Percentiles rank a stretch among this genome's conserved stretches.
These are phyloP conservation scores for Ceratocystis huliohia DNA, from an alignment of 2,329 filamentous ascomycete species.

Conservation along the genomic window DNA sequence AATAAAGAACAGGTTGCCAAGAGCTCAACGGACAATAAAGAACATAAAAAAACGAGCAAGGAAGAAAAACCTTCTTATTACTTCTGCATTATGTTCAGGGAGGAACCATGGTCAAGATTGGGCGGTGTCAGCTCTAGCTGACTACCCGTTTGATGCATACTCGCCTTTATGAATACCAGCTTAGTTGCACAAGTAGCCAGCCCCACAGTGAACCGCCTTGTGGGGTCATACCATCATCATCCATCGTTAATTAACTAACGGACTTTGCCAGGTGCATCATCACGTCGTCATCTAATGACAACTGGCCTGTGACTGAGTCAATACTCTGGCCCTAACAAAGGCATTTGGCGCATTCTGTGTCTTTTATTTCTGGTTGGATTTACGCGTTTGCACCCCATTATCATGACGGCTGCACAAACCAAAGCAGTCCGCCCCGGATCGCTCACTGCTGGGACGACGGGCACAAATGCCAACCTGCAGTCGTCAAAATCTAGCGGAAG, in stretches of 20 bases:
- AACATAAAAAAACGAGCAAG: not conserved
- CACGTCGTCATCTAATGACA: not conserved
- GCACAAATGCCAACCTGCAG: not conserved
- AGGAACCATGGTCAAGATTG: not conserved
- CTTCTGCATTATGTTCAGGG: not conserved
- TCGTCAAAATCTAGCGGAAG: constrained; percentile 1
- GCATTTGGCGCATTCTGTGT: not conserved
- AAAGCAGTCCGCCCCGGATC: constrained; percentile 1
- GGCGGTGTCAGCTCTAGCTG: not conserved
- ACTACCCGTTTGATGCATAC: not conserved
- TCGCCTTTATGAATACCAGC: not conserved
- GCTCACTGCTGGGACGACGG: not conserved
- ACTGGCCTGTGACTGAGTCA: not conserved
- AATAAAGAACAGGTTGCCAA: not conserved
- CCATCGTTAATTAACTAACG: not conserved
- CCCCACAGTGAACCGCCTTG: constrained; percentile 1
- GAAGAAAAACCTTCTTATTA: constrained; percentile 2
- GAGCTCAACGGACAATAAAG: not conserved
- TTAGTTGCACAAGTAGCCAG: constrained; percentile 2
- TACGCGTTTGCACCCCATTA: not conserved
- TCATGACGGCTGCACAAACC: constrained; percentile 12
- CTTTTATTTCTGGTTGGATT: not conserved
- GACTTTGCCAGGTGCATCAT: constrained; percentile 6
- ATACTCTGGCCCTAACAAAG: not conserved
- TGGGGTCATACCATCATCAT: not conserved